These are phyloP conservation scores for Penicillium sp. DNA, from an alignment of 2,329 filamentous ascomycete species.

Conservation along the genomic window DNA sequence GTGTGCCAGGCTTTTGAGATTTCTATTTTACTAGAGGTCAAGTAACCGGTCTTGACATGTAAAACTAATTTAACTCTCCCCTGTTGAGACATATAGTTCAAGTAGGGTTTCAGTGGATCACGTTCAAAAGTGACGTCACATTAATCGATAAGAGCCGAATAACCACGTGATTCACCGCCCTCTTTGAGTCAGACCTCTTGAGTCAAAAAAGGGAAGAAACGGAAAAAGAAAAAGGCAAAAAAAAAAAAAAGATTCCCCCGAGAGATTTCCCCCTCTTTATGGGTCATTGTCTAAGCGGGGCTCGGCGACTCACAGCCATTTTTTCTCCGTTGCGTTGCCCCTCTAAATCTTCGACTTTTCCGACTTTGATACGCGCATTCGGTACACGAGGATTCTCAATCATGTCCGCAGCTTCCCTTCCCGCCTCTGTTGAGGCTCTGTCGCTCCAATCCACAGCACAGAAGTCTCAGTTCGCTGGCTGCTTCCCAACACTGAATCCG, in stretches of 20 bases:
- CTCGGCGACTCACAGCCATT: slow-evolving; percentile 37
- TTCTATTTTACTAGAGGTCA: neutral
- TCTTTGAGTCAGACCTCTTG: slow-evolving; percentile 28
- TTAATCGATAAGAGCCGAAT: neutral
- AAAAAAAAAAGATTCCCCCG: slow-evolving; percentile 18
- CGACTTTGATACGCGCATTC: slow-evolving; percentile 16
- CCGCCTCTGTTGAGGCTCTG: slow-evolving; percentile 40
- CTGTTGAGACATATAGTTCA: slow-evolving; percentile 54
- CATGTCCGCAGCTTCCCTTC: slow-evolving; percentile 37
- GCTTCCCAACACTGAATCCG: slow-evolving; percentile 48
- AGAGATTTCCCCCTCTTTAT: slow-evolving; percentile 36
- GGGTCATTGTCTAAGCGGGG: slow-evolving; percentile 44
- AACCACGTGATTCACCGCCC: slow-evolving; percentile 31
- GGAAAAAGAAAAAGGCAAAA: slow-evolving; percentile 16
- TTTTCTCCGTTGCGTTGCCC: slow-evolving; percentile 21
- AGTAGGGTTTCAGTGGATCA: slow-evolving; percentile 65
- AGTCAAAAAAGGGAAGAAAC: slow-evolving; percentile 11
- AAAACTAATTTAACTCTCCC: slow-evolving; percentile 58
- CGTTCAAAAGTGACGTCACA: slow-evolving; percentile 56
- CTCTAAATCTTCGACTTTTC: slow-evolving; percentile 13
- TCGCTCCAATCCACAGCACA: slow-evolving; percentile 42
- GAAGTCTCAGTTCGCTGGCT: slow-evolving; percentile 42
- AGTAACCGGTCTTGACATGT: slow-evolving; percentile 66
- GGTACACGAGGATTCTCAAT: slow-evolving; percentile 16
- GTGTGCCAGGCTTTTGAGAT: neutral